Evolutionary conservation across 257 asterid species (phyloP), one percentile per base, ranked within the genome.

Genomic region (Handroanthus guayacan): DNA sequence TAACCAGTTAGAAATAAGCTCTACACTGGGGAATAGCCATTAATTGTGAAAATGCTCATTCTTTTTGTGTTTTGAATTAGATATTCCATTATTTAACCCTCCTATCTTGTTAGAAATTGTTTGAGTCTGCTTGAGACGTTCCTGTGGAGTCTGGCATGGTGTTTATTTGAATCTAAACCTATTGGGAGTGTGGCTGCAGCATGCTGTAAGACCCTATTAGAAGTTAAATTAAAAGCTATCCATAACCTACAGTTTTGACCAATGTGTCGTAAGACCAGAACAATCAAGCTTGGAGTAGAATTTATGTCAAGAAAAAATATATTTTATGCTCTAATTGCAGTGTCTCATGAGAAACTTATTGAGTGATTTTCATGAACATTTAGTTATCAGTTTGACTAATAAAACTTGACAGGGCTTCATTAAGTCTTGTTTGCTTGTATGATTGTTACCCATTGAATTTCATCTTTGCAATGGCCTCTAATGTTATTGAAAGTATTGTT

Each of bases 401-500:
- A 43, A 62, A 39, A 48, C 60, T 37, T 67, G 10, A 6, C 57
- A 56, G 14, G 4, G 16, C 71, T 61, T 57, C 11, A 5, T 38
- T 16, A 36, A 41, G 63, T 10, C 51, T 13, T 61, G 67, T 31
- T 78, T 74, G 43, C 57, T 64, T 58, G 38, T 10, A 31, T 37
- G 34, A 71, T 54, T 12, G 18, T 43, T 51, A 14, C 13, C 14
- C n/a, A 39, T 52, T 67, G 44, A 61, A 14, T 62, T 52, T 43
- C 4, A 18, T 39, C 48, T 69, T 18, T 60, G 44, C 38, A 6
- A 18, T 75, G 54, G 65, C 38, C 20, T 6, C 50, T 44, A 43
- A 56, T 34, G 51, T 25, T n/a, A 41, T 54, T 69, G 56, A 36
- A 62, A 17, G 18, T 7, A 62, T 62, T 20, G 52, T 55, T 43